These are phyloP conservation scores for Thamnidium elegans DNA, from an alignment of 192 early-diverging fungal species.

Conservation along the genomic window DNA sequence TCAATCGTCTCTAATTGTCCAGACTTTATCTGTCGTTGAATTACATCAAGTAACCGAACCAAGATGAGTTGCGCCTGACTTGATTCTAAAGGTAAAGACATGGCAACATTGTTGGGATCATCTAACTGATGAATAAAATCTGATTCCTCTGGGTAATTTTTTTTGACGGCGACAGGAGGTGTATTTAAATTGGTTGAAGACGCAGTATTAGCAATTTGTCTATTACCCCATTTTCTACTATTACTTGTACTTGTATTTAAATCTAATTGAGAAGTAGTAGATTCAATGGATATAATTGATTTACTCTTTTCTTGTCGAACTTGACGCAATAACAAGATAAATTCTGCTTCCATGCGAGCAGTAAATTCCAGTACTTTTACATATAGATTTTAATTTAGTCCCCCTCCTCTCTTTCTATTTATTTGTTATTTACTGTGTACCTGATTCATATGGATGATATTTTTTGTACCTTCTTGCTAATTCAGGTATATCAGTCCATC, in stretches of 20 bases:
- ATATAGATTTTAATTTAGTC: background rate
- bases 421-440: constrained; percentile 31
- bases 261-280: background rate
- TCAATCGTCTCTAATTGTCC: constrained; percentile 7
- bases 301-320: background rate
- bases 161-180: constrained; percentile 19
- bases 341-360: constrained; percentile 15
- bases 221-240: background rate
- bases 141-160: constrained; percentile 8
- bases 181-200: background rate
- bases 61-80: constrained; percentile 8
- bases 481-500: constrained; percentile 43
- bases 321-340: constrained; percentile 6
- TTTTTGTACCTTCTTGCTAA: constrained; percentile 51
- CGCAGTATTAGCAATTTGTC: constrained; percentile 16
- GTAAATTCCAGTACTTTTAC: constrained; percentile 13
- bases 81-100: background rate
- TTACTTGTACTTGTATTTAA: background rate
- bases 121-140: constrained; percentile 13
- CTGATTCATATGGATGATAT: constrained; percentile 49
- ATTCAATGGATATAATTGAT: background rate
- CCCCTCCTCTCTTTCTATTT: background rate
- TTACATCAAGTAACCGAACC: constrained; percentile 6
- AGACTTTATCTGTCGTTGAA: constrained; percentile 17
- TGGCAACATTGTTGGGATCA: constrained; percentile 14